phyloP scores from a whole-genome alignment of 2,329 filamentous ascomycete genomes.

The Cladosporium sp. region DNA sequence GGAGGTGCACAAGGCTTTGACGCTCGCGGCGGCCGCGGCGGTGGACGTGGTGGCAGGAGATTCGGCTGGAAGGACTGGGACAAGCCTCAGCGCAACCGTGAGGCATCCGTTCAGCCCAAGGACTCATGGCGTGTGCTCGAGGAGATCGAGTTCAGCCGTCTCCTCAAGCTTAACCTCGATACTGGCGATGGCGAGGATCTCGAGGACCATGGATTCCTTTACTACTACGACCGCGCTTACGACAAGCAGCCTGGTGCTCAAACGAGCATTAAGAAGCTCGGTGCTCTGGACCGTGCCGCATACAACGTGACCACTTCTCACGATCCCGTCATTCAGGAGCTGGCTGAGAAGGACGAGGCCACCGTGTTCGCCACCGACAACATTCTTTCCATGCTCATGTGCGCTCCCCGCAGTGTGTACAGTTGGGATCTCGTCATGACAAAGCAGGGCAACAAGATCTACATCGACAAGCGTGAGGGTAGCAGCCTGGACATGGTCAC shows the following conservation, averaged over 20 bases:
- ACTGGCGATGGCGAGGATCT: slow-evolving; percentile 92
- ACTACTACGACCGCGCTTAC: slow-evolving; percentile 95
- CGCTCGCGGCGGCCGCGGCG: slow-evolving; percentile 61
- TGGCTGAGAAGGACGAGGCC: slow-evolving; percentile 91
- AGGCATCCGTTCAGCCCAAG: slow-evolving; percentile 94
- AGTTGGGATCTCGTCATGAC: slow-evolving; percentile 97
- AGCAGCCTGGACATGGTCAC: slow-evolving; percentile 95
- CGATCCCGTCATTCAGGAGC: slow-evolving; percentile 93
- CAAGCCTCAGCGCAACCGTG: slow-evolving; percentile 93
- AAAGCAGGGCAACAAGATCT: slow-evolving; percentile 92
- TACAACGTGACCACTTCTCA: slow-evolving; percentile 98
- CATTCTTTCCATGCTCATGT: slow-evolving; percentile 99
- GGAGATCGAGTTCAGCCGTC: slow-evolving; percentile 96
- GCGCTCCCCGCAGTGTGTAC: slow-evolving; percentile 91
- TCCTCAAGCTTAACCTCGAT: slow-evolving; percentile 93
- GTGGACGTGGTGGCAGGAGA: slow-evolving; percentile 72
- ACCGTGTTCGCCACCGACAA: slow-evolving; percentile 96
- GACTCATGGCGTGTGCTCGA: slow-evolving; percentile 93
- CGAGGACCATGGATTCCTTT: slow-evolving; percentile 92
- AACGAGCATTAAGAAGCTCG: slow-evolving; percentile 80
- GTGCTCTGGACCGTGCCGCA: slow-evolving; percentile 84
- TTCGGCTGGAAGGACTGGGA: slow-evolving; percentile 99
- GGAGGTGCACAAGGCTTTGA: slow-evolving; percentile 70
- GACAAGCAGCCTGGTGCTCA: slow-evolving; percentile 87
- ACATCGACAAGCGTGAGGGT: slow-evolving; percentile 96